Evolutionary conservation across 345 rosid species (phyloP).

Genomic region (Durio zibethinus): DNA sequence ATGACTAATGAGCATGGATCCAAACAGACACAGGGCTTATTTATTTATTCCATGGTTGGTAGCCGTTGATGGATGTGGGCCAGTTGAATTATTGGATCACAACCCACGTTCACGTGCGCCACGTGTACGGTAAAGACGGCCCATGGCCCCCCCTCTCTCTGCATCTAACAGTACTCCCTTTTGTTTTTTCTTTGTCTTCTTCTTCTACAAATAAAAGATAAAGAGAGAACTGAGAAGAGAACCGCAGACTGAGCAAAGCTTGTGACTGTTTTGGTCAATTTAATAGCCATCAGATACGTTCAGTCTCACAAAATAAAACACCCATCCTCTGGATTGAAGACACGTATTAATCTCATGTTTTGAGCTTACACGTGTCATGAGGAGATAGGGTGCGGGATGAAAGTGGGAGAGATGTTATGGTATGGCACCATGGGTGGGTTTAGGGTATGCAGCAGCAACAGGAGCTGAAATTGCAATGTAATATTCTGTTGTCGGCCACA

Average conservation of each 20-base stretch:
- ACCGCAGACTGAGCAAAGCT: not conserved
- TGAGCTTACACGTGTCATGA: too few relatives aligned
- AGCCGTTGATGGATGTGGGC: too few relatives aligned
- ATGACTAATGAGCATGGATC: not conserved
- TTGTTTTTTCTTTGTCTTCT: not conserved
- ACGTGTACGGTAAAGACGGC: slow-evolving; percentile 27
- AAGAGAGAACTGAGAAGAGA: not conserved
- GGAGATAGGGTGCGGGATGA: not conserved
- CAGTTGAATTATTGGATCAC: slow-evolving; percentile 24
- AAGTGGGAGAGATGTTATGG: not conserved
- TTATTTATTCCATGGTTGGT: not conserved
- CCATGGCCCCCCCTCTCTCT: not conserved
- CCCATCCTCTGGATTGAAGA: not conserved
- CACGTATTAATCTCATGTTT: not conserved
- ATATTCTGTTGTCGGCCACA: slow-evolving; percentile 39
- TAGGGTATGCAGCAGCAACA: not conserved
- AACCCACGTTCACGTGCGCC: slow-evolving; percentile 29
- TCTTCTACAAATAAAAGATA: too few relatives aligned
- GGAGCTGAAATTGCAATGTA: slow-evolving; percentile 7
- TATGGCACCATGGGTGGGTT: not conserved
- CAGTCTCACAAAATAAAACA: not conserved
- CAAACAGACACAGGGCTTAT: not conserved
- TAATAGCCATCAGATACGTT: not conserved
- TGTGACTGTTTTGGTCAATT: too few relatives aligned
- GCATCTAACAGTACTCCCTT: not conserved